phyloP scores from a whole-genome alignment of 257 asterid genomes.

The Jacaranda copaia region DNA sequence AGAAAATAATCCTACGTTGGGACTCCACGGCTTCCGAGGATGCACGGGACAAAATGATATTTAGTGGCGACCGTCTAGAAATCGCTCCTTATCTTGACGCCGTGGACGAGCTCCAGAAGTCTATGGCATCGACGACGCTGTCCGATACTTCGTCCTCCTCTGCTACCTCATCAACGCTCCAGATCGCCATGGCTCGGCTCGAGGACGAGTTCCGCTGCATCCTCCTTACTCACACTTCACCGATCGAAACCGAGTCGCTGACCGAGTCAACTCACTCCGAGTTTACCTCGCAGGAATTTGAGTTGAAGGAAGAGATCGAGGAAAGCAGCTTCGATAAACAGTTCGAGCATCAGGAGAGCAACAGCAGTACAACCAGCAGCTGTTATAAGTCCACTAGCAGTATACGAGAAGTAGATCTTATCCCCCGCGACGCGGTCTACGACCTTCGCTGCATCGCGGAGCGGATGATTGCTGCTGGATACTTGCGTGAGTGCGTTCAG shows the following conservation, averaged over 20 bases:
- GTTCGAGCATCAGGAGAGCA: constrained; percentile 75
- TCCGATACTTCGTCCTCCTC: constrained; percentile 50
- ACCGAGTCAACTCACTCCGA: constrained; percentile 55
- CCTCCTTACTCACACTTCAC: constrained; percentile 67
- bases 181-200: constrained; percentile 97
- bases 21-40: constrained; percentile 83
- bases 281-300: constrained; percentile 50
- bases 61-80: constrained; percentile 75
- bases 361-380: constrained; percentile 53
- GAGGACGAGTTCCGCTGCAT: constrained; percentile 95
- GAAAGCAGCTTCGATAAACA: constrained; percentile 45
- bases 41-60: constrained; percentile 77
- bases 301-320: constrained; percentile 44
- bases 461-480: constrained; percentile 76
- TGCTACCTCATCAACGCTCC: constrained; percentile 54
- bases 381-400: constrained; percentile 61
- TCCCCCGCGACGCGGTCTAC: constrained; percentile 67
- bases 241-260: constrained; percentile 66
- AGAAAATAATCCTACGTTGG: constrained; percentile 77
- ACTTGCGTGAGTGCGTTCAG: constrained; percentile 81
- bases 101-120: constrained; percentile 80
- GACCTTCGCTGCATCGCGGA: constrained; percentile 89
- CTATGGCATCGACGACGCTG: constrained; percentile 51
- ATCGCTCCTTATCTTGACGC: constrained; percentile 81
- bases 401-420: constrained; percentile 76